Base-by-base conservation (phyloP, 2,329 filamentous ascomycete species). In the Alternaria arborescens region DNA sequence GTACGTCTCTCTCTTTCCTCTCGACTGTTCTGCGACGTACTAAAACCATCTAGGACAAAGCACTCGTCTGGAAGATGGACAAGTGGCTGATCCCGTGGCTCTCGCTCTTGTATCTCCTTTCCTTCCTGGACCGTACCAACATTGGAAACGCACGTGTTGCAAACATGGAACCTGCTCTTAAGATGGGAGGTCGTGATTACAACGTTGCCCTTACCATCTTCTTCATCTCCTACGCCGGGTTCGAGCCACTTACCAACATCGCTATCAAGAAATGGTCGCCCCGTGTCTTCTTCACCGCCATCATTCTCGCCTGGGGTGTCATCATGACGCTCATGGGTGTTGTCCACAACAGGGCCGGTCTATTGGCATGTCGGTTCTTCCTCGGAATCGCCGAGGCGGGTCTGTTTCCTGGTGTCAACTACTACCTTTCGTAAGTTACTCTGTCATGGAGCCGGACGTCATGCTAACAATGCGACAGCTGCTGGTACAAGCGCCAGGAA, bases 161-260 rank as follows among this genome's bases (percentile, higher is more conserved):
- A 36, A 67, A 74, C 8, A 71, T 78, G 53, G 73, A 70, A 42
- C 53, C 34, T 12, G 65, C 69, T 20, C 63, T 76, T n/a, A n/a
- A 65, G 4, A 75, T 79, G 73, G 53, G 24, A 0, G 86, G 86
- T 2, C 87, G 89, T 55, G 82, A 89, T 65, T 91, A 91, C 67
- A 81, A 90, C 5, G 86, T 85, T 1, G 87, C 88, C 1, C 71
- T 91, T 52, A 91, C 88, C 1, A 77, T 91, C 2, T 91, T 90
- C 76, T 91, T 91, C 73, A 79, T 83, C 61, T 80, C 79, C 1
- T 84, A 84, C 62, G 80, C 81, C n/a, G 71, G 79, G 22, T 78
- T 82, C 46, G 82, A 83, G 68, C 80, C 77, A 3, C 85, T 87
- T 0, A 88, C 86, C 70, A 89, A 89, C 67, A 86, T 89, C 60